Conservation (phyloP, 768 basidiomycete genomes). For the Leccinum uliginosum region DNA sequence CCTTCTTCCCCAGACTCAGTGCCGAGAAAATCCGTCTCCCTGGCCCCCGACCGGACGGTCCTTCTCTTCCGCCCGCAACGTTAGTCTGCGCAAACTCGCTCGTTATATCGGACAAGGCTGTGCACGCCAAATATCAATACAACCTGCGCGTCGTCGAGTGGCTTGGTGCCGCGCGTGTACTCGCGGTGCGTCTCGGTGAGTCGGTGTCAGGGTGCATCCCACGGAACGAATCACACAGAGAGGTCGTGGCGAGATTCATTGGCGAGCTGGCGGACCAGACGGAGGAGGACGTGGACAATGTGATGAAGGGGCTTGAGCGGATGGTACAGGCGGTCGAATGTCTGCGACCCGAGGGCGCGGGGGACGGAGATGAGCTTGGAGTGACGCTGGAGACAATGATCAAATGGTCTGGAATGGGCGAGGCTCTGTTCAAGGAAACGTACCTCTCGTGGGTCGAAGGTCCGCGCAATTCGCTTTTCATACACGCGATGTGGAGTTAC, state of each 20-base stretch:
- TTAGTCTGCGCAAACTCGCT: slow-evolving; percentile 48
- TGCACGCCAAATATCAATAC: slow-evolving; percentile 72
- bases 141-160: slow-evolving; percentile 93
- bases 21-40: slow-evolving; percentile 67
- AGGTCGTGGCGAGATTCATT: slow-evolving; percentile 57
- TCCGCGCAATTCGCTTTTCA: slow-evolving; percentile 31
- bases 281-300: slow-evolving; percentile 38
- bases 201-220: slow-evolving; percentile 42
- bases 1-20: slow-evolving; percentile 71
- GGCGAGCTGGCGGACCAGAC: slow-evolving; percentile 38
- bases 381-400: slow-evolving; percentile 77
- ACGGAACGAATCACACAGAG: slow-evolving; percentile 54
- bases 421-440: slow-evolving; percentile 54
- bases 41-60: slow-evolving; percentile 19
- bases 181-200: slow-evolving; percentile 57
- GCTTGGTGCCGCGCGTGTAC: slow-evolving; percentile 72
- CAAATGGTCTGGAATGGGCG: slow-evolving; percentile 51
- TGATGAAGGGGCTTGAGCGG: slow-evolving; percentile 45
- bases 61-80: slow-evolving; percentile 24
- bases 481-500: no score
- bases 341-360: slow-evolving; percentile 41
- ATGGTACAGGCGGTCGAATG: slow-evolving; percentile 47
- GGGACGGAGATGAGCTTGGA: slow-evolving; percentile 47
- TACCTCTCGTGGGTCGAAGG: slow-evolving; percentile 81
- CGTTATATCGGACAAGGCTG: slow-evolving; percentile 74